Base-by-base conservation (phyloP, 2,329 filamentous ascomycete species). In the Myriosclerotinia scirpicola region DNA sequence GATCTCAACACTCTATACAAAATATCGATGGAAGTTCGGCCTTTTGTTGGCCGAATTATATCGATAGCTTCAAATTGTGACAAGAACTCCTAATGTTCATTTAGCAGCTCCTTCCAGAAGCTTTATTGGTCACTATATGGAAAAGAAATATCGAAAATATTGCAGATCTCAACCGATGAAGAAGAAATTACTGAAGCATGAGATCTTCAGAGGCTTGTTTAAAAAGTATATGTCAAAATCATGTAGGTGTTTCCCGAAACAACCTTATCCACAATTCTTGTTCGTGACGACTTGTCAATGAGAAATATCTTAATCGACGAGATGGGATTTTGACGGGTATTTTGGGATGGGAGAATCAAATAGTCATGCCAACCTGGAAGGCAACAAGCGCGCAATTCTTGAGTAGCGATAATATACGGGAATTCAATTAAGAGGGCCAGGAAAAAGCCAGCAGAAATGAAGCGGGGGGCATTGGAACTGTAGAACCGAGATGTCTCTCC, bases 151-250 rank as follows among this genome's bases (percentile, higher is more conserved):
- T 60, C 20, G 12, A 22, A 26, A 7, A 60, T 20, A 36, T 22
- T 38, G 17, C 26, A 22, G 20, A 11, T 3, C 0, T 36, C 30
- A 8, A 48, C 42, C 3, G 38, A 22, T 22, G 26, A 59, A 36
- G 26, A 46, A 36, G 56, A 46, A 59, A 46, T 48, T 17, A 48
- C n/a, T 12, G 42, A 59, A 59, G 56, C 40, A 11, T 26, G 48
- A 48, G 22, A 11, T 15, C 42, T 59, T 48, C 40, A 59, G 26
- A 46, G 26, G 26, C 42, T 46, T n/a, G 26, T 46, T 48, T 17
- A 59, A 46, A 59, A 59, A 30, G 11, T 59, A 59, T 46, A 59
- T 46, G 17, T 30, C 22, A 59, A 59, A n/a, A 36, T 36, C n/a
- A 3, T 59, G 9, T 42, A 48, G 1, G 36, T n/a, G 6, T 36